These are phyloP conservation scores for Claviceps citrina DNA, from an alignment of 2,329 filamentous ascomycete species.

Conservation along the genomic window DNA sequence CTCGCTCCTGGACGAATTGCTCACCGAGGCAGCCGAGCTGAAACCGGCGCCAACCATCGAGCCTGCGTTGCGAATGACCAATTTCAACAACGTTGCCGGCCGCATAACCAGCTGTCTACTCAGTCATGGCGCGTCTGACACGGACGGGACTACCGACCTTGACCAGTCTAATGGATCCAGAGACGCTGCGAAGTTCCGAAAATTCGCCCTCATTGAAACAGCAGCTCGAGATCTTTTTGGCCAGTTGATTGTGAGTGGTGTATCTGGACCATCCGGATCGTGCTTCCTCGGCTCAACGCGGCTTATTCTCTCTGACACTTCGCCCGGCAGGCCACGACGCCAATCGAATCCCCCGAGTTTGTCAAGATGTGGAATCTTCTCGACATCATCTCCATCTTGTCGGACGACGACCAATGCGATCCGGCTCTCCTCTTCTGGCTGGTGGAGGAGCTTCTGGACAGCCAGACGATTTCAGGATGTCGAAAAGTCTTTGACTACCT, in stretches of 20 bases:
- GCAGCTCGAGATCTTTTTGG: constrained; percentile 72
- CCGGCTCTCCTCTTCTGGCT: constrained; percentile 75
- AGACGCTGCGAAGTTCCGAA: constrained; percentile 27
- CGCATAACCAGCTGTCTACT: constrained; percentile 25
- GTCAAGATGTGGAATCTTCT: constrained; percentile 84
- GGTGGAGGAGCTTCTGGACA: constrained; percentile 88
- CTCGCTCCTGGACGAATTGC: constrained; percentile 38
- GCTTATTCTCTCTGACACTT: background rate
- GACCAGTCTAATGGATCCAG: constrained; percentile 23
- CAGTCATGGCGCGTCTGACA: constrained; percentile 14
- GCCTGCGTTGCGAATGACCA: constrained; percentile 55
- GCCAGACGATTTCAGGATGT: constrained; percentile 85
- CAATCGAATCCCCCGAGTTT: constrained; percentile 65
- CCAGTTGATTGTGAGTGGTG: constrained; percentile 52
- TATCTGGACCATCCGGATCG: background rate
- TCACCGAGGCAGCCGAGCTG: constrained; percentile 40
- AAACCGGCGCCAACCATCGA: constrained; percentile 52
- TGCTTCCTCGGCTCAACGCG: background rate
- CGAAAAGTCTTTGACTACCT: constrained; percentile 86
- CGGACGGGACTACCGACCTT: constrained; percentile 12
- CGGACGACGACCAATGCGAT: constrained; percentile 64
- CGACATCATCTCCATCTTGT: constrained; percentile 77
- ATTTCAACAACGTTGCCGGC: constrained; percentile 37
- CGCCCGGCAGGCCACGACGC: constrained; percentile 46
- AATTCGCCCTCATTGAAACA: constrained; percentile 64